A percentile compares a stretch with the other conserved stretches of the same genome.
Evolutionary conservation across 331 rosid species (phyloP).

Genomic region (Malus hybrid): DNA sequence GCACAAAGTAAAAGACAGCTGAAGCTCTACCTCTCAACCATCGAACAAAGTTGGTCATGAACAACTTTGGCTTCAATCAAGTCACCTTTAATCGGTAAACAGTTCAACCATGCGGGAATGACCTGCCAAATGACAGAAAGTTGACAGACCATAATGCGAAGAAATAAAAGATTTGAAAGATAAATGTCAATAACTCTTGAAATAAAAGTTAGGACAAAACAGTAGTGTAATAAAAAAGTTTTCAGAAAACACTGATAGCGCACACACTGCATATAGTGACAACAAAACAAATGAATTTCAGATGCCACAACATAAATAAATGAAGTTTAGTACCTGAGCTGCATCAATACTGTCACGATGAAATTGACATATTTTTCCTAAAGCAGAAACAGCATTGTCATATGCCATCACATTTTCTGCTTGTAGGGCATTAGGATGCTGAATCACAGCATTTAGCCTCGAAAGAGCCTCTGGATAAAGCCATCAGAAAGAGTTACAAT

Average conservation of each 20-base stretch:
- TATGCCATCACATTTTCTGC: slow-evolving; percentile 83
- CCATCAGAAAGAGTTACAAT: slow-evolving; percentile 15
- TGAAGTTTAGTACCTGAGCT: slow-evolving; percentile 48
- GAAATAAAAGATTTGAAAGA: background rate
- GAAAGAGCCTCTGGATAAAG: slow-evolving; percentile 82
- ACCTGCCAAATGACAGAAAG: slow-evolving; percentile 45
- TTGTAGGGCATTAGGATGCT: slow-evolving; percentile 77
- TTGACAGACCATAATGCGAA: background rate
- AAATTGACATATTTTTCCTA: slow-evolving; percentile 76
- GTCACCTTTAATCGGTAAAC: slow-evolving; percentile 95
- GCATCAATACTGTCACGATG: slow-evolving; percentile 90
- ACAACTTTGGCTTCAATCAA: slow-evolving; percentile 92
- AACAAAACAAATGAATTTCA: background rate
- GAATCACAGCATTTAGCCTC: slow-evolving; percentile 75
- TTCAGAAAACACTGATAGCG: background rate
- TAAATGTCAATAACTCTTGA: background rate
- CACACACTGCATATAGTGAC: background rate
- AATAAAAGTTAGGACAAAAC: background rate
- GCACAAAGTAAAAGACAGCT: background rate
- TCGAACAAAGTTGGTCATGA: slow-evolving; percentile 89
- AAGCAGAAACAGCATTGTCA: slow-evolving; percentile 90
- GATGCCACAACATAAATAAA: background rate
- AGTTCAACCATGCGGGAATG: slow-evolving; percentile 91
- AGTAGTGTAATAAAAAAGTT: background rate
- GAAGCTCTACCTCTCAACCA: slow-evolving; percentile 69